These are phyloP conservation scores for Coemansia sp. DNA, from an alignment of 192 early-diverging fungal species.

Conservation along the genomic window DNA sequence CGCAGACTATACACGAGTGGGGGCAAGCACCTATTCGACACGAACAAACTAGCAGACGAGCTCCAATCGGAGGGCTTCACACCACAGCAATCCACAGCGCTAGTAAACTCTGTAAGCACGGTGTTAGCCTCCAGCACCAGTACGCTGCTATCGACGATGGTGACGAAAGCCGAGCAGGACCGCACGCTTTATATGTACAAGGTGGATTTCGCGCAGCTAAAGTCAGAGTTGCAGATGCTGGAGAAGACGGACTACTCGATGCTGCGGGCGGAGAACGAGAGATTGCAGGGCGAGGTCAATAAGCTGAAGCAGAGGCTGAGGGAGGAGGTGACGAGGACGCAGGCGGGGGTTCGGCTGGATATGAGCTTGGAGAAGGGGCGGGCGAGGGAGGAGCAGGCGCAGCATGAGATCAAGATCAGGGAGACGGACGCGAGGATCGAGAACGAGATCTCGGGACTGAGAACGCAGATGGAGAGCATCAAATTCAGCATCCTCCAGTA, in stretches of 20 bases:
- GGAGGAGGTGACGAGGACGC: slow-evolving; percentile 81
- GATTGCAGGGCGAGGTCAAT: slow-evolving; percentile 76
- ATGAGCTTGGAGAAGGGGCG: slow-evolving; percentile 86
- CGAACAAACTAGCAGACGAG: slow-evolving; percentile 69
- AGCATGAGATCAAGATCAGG: slow-evolving; percentile 79
- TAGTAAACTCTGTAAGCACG: slow-evolving; percentile 69
- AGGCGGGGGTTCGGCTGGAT: slow-evolving; percentile 82
- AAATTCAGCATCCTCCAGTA: slow-evolving; percentile 80
- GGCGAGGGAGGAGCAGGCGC: slow-evolving; percentile 79
- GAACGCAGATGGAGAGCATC: slow-evolving; percentile 86
- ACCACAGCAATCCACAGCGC: slow-evolving; percentile 67
- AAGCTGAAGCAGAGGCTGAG: slow-evolving; percentile 77
- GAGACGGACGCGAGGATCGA: slow-evolving; percentile 88
- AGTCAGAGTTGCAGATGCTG: slow-evolving; percentile 81
- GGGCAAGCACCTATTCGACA: slow-evolving; percentile 70
- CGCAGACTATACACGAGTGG: neutral
- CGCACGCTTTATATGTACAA: slow-evolving; percentile 82
- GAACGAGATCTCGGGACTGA: slow-evolving; percentile 75
- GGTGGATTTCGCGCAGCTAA: slow-evolving; percentile 85
- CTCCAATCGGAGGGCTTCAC: slow-evolving; percentile 73
- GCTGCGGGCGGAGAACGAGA: slow-evolving; percentile 77
- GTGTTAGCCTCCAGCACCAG: slow-evolving; percentile 61
- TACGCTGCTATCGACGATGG: slow-evolving; percentile 55
- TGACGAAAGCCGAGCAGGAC: slow-evolving; percentile 80
- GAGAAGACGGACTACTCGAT: slow-evolving; percentile 88